Conservation (phyloP, 192 early-diverging fungal species). For the Chytriomyces sp. region DNA sequence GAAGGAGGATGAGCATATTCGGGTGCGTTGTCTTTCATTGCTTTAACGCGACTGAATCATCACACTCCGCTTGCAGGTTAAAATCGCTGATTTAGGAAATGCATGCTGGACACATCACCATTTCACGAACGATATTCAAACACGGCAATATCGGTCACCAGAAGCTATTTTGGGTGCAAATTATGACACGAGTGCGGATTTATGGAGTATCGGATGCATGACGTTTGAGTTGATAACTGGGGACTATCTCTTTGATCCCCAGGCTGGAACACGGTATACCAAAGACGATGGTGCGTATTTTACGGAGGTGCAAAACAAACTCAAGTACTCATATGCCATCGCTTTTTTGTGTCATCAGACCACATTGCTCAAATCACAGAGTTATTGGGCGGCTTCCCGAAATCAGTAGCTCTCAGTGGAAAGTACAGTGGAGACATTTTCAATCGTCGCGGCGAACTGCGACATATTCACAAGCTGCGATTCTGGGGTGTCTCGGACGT, state of each 20-base stretch:
- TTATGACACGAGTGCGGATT: conserved; percentile 86
- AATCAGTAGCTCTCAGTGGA: conserved; percentile 77
- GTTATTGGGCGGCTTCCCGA: conserved; percentile 85
- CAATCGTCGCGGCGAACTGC: conserved; percentile 80
- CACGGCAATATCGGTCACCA: conserved; percentile 94
- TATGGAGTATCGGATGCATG: conserved; percentile 95
- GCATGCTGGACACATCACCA: conserved; percentile 96
- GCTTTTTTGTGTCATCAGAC: conserved; percentile 58
- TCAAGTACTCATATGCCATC: neutral
- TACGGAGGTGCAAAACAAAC: neutral
- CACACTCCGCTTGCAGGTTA: conserved; percentile 59
- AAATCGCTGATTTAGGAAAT: conserved; percentile 96
- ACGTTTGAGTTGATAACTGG: conserved; percentile 91
- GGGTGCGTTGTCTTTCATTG: conserved; percentile 16
- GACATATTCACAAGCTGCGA: conserved; percentile 85
- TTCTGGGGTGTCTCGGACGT: conserved; percentile 84
- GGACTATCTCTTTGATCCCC: conserved; percentile 95
- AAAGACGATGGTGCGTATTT: conserved; percentile 83
- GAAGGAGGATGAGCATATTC: conserved; percentile 48
- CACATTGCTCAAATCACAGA: conserved; percentile 97
- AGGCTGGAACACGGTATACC: conserved; percentile 76
- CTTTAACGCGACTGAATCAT: neutral
- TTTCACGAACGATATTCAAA: conserved; percentile 96
- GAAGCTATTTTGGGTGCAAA: conserved; percentile 90
- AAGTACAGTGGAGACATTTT: conserved; percentile 87